Conservation (phyloP, 768 basidiomycete species). For the Tricholoma saponaceum region DNA sequence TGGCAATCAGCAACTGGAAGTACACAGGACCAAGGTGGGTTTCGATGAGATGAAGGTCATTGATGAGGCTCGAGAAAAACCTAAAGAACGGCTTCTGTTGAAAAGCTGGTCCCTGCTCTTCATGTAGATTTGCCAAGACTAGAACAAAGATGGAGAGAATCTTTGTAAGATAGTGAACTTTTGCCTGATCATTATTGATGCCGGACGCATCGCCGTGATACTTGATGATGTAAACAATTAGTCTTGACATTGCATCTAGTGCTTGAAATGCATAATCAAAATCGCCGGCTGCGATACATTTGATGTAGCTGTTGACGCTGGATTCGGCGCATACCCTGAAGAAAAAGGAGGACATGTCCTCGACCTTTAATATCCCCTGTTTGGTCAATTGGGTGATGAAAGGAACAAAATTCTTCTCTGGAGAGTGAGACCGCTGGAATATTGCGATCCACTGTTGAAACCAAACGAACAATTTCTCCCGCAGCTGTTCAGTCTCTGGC, state of each 20-base stretch:
- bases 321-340: conserved; percentile 97
- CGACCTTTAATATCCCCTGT: conserved; percentile 93
- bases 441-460: conserved; percentile 96
- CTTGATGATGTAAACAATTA: conserved; percentile 98
- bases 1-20: conserved; percentile 80
- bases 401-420: conserved; percentile 92
- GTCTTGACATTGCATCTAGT: conserved; percentile 90
- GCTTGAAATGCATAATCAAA: conserved; percentile 83
- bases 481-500: conserved; percentile 69
- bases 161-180: conserved; percentile 95
- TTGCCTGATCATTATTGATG: conserved; percentile 89
- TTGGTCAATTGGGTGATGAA: conserved; percentile 98
- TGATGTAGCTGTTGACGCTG: conserved; percentile 84
- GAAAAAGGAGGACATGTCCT: conserved; percentile 96
- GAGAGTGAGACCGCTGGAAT: conserved; percentile 85
- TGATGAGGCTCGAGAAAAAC: conserved; percentile 95
- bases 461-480: conserved; percentile 73
- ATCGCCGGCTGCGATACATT: conserved; percentile 69
- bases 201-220: conserved; percentile 97
- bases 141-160: conserved; percentile 97
- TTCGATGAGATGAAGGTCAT: conserved; percentile 87
- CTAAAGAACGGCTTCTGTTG: conserved; percentile 98
- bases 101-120: conserved; percentile 88
- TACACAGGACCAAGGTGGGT: conserved; percentile 83
- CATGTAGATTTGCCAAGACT: conserved; percentile 91